Base-by-base conservation (phyloP, 2,329 filamentous ascomycete genomes). In the Aspergillus sp. region DNA sequence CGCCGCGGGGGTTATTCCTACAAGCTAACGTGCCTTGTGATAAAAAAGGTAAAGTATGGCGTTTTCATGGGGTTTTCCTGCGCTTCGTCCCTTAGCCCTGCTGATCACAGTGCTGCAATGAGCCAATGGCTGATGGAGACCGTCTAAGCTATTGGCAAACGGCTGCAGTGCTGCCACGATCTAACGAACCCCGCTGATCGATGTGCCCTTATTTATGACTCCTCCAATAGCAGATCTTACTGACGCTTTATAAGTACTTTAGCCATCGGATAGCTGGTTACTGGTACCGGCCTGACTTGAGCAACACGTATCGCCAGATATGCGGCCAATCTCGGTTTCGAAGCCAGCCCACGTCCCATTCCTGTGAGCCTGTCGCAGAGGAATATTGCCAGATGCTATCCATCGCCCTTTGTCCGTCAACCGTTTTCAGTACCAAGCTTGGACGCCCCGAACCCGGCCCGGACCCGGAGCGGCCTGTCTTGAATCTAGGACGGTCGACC, bases 51-150 rank as follows among this genome's bases (percentile, higher is more conserved):
- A 46, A 45, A 38, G 40, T 38, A 39, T 33, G 35, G 19, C 27
- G 29, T 33, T 24, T 33, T 29, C 20, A 15, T 30, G 22, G 6
- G 26, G 19, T 22, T 28, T 24, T 25, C 30, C 48, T 46, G 43
- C 44, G 45, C 38, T 44, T 46, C 42, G 40, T 50, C 49, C 47
- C 43, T 53, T 36, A 50, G 49, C 45, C 51, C 51, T 40, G 52
- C 51, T 48, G 54, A 57, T 57, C 53, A 43, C 48, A 47, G 50
- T 54, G 49, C 50, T 56, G 52, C 53, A 56, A 57, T 56, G 51
- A 53, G 42, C 52, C 44, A 45, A 43, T 45, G 7, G 42, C 51
- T 44, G 41, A 49, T 46, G 50, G 42, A 43, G 43, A 51, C 51
- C 48, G 45, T 50, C 51, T 48, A 52, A 51, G 51, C 49, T 49